phyloP scores from a whole-genome alignment of 2,329 filamentous ascomycete species.

The Immersiporthe knoxdaviesiana region DNA sequence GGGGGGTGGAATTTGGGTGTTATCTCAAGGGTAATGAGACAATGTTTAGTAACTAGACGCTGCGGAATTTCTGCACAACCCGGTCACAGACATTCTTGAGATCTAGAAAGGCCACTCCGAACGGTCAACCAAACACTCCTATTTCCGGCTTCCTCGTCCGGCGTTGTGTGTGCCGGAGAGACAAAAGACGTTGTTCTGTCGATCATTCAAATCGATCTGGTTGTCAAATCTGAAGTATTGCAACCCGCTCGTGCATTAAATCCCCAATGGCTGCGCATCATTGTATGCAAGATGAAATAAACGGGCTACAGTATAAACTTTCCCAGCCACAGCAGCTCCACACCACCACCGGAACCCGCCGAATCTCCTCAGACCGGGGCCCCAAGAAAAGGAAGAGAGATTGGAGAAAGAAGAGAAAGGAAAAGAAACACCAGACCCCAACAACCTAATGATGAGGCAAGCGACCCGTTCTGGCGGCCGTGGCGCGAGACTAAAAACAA shows the following conservation, averaged over 20 bases:
- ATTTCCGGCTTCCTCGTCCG: no score
- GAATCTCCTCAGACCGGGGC: neutral
- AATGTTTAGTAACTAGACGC: neutral
- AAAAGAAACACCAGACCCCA: no score
- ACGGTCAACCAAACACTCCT: no score
- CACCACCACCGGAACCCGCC: neutral
- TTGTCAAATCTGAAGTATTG: no score
- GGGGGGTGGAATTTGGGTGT: neutral
- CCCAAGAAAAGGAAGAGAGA: no score
- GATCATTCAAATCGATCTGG: no score
- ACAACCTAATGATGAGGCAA: neutral
- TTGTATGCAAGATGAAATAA: no score
- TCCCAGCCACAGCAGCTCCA: neutral
- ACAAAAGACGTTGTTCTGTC: neutral
- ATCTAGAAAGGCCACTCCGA: no score
- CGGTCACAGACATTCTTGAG: no score
- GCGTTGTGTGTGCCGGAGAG: neutral
- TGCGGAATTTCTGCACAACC: neutral
- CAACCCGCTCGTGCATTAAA: neutral
- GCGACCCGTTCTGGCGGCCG: neutral
- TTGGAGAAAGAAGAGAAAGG: neutral
- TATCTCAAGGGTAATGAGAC: neutral
- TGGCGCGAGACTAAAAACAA: neutral
- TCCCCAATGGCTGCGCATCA: no score
- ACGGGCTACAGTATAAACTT: no score